Evolutionary conservation across 805 yeast species (phyloP).

Genomic region (Zygosaccharomyces pseudorouxii): DNA sequence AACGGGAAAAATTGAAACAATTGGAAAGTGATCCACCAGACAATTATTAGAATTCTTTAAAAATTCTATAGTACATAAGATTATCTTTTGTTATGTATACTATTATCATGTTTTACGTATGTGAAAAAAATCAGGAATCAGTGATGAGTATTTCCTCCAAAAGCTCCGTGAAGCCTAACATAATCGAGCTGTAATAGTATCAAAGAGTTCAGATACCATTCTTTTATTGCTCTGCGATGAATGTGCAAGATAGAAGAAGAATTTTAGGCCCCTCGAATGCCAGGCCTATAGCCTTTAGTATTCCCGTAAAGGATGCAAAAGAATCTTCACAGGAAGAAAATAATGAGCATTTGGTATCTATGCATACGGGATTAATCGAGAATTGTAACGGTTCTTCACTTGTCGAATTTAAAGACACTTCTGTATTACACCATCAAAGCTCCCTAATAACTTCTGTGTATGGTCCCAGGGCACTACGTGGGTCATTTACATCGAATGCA

Average conservation of each 20-base stretch:
- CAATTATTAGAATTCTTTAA: conserved; percentile 7
- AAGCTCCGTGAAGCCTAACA: neutral
- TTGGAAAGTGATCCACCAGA: conserved; percentile 42
- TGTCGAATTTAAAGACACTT: conserved; percentile 51
- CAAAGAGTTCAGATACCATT: neutral
- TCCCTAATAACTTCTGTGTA: conserved; percentile 65
- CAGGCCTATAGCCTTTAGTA: conserved; percentile 43
- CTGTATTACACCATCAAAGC: conserved; percentile 25
- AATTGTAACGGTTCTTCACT: conserved; percentile 83
- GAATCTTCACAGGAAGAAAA: conserved; percentile 11
- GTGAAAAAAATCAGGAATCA: conserved; percentile 1
- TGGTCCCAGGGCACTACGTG: conserved; percentile 86
- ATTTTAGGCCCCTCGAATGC: conserved; percentile 77
- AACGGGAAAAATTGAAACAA: conserved; percentile 35
- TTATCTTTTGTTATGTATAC: neutral
- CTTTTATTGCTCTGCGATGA: conserved; percentile 16
- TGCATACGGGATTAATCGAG: conserved; percentile 62
- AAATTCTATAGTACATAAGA: neutral
- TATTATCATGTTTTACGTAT: conserved; percentile 1
- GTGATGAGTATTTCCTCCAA: neutral
- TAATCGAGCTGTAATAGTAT: neutral
- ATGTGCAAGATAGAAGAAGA: conserved; percentile 67
- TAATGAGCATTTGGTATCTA: conserved; percentile 35
- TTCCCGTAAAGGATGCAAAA: conserved; percentile 11
- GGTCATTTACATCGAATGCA: conserved; percentile 64